Percentiles rank a stretch among this genome's conserved stretches.
Conservation (phyloP, 2,329 filamentous ascomycete species). For the Penicillium sp. region DNA sequence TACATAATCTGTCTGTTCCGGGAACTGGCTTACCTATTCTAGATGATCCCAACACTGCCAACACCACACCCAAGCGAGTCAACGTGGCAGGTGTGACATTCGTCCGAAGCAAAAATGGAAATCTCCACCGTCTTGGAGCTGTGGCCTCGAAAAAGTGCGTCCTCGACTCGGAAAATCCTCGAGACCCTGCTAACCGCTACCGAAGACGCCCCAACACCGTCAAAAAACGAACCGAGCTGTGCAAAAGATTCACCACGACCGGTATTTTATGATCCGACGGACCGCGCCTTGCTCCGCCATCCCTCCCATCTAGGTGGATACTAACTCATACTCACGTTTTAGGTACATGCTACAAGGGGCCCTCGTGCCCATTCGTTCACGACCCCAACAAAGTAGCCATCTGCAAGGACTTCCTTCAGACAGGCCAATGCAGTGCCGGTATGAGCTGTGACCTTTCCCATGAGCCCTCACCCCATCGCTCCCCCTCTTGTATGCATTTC, state of each 20-base stretch:
- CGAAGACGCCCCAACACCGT: slow-evolving; percentile 49
- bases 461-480: slow-evolving; percentile 78
- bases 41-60: slow-evolving; percentile 62
- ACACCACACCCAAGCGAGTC: slow-evolving; percentile 72
- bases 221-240: slow-evolving; percentile 72
- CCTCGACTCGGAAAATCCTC: slow-evolving; percentile 43
- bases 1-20: not conserved
- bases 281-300: slow-evolving; percentile 15
- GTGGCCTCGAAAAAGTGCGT: slow-evolving; percentile 71
- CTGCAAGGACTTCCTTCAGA: slow-evolving; percentile 84
- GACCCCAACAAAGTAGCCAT: slow-evolving; percentile 84
- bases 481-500: slow-evolving; percentile 87
- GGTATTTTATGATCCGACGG: slow-evolving; percentile 45
- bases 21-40: slow-evolving; percentile 50
- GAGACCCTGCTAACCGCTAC: slow-evolving; percentile 21
- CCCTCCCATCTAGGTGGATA: slow-evolving; percentile 28
- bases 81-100: slow-evolving; percentile 77
- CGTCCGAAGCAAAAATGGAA: slow-evolving; percentile 82
- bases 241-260: slow-evolving; percentile 64
- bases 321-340: slow-evolving; percentile 52
- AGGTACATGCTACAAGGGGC: slow-evolving; percentile 86
- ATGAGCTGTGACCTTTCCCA: slow-evolving; percentile 88
- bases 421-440: slow-evolving; percentile 74
- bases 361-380: slow-evolving; percentile 77
- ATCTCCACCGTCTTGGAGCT: slow-evolving; percentile 75